phyloP scores from a whole-genome alignment of 169 alveolate species.

The Plasmodium billcollinsi region DNA sequence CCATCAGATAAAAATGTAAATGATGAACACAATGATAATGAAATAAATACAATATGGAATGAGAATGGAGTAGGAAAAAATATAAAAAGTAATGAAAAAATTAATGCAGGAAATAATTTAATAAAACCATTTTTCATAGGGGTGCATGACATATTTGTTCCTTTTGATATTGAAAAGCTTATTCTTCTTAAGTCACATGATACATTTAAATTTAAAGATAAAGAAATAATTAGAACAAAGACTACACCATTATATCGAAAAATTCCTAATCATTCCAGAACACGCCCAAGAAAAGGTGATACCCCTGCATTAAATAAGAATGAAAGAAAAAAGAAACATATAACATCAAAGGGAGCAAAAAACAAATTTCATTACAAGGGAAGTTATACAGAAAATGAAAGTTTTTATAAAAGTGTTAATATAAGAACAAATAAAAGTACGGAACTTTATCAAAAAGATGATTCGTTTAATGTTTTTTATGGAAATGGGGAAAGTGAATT shows the following conservation, averaged over 20 bases:
- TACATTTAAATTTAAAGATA: slow-evolving; percentile 5
- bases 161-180: slow-evolving; percentile 60
- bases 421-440: not conserved
- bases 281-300: not conserved
- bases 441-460: not conserved
- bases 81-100: not conserved
- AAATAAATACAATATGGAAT: slow-evolving; percentile 1
- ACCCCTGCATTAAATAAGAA: not conserved
- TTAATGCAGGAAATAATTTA: slow-evolving; percentile 22
- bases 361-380: not conserved
- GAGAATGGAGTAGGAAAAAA: slow-evolving; percentile 10
- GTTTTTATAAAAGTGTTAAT: not conserved
- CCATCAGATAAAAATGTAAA: slow-evolving; percentile 12
- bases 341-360: not conserved
- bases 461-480: not conserved
- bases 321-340: not conserved
- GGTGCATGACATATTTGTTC: slow-evolving; percentile 55
- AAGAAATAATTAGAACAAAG: slow-evolving; percentile 35
- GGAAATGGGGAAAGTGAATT: no score
- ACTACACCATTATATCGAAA: not conserved
- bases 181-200: not conserved
- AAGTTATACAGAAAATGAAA: not conserved
- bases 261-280: slow-evolving; percentile 27
- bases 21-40: slow-evolving; percentile 32
- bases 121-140: slow-evolving; percentile 61